phyloP scores from a whole-genome alignment of 176 grass and related monocot species.

The Urochloa ruziziensis region DNA sequence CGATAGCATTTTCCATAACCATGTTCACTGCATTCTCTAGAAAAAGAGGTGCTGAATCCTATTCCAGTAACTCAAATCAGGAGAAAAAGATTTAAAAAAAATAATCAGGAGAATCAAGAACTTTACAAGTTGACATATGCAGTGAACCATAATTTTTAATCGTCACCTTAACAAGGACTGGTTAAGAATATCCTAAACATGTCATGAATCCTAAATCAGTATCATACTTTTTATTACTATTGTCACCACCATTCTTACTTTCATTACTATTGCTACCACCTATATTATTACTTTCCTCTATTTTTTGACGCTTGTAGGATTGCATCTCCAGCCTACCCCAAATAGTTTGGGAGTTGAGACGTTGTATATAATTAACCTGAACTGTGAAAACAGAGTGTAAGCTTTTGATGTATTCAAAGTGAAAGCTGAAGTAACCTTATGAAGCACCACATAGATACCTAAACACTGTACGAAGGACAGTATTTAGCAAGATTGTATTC shows the following conservation, averaged over 20 bases:
- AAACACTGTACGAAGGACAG: neutral
- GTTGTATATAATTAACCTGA: neutral
- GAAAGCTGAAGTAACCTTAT: neutral
- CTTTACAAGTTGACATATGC: slow-evolving; percentile 11
- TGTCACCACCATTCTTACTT: too few relatives aligned
- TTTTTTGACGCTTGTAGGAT: neutral
- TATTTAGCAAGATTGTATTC: neutral
- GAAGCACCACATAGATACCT: neutral
- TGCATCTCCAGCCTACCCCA: neutral
- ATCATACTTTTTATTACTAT: neutral
- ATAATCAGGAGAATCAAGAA: neutral
- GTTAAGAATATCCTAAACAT: neutral
- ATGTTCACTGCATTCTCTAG: neutral
- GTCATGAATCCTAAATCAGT: neutral
- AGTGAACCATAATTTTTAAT: neutral
- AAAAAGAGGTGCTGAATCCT: neutral
- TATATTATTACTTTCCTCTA: neutral
- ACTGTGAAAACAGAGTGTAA: neutral
- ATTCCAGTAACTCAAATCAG: neutral
- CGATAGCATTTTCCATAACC: neutral
- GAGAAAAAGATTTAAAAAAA: too few relatives aligned
- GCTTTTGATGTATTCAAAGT: neutral
- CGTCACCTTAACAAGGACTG: neutral
- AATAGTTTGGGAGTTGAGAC: neutral
- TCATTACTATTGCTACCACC: neutral